Base-by-base conservation (phyloP, 1,284 basidiomycete species). In the Papiliotrema nemorosa region DNA sequence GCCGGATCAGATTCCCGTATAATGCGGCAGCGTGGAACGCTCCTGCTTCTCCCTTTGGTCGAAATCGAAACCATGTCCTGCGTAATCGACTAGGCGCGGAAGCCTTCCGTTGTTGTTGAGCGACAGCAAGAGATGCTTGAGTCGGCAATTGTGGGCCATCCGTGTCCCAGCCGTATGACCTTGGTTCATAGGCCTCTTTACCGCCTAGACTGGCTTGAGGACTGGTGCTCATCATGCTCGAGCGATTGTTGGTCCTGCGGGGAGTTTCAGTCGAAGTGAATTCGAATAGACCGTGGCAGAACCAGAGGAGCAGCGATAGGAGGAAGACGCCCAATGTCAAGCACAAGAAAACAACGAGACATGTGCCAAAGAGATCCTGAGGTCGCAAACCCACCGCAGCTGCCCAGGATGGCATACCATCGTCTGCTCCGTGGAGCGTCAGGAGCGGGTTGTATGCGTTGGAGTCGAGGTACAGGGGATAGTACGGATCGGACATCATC, bases 1-100 rank as follows among this genome's bases (percentile, higher is more conserved):
- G 79, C 46, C 94, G 86, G 49, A 93, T 82, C 46, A 97, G 82
- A 73, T 97, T 97, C 41, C 93, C 93, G 58, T 75, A 74, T 16
- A 76, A 55, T 7, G 74, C 72, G 1, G 69, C 62, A 36, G 69
- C 69, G 52, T 76, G 74, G 51, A 74, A 76, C 7, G 73, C 75
- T 1, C 75, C 75, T 2, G 74, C 70, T 39, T 71, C 70, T 9
- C 75, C 75, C 47, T 69, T 70, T 40, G 63, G 57, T 24, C 66
- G 59, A 62, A 75, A 76, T 25, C 73, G 65, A 27, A 58, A 65
- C 67, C 74, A 74, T 27, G 64, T 66, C 5, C 70, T 52, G 18
- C 68, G 57, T 12, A 64, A 39, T 40, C 49, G 45, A n/a, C 49
- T 57, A 4, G 59, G 54, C 1, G 50, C 49, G 6, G 39, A 31